These are phyloP conservation scores for Penicillium canescens DNA, from an alignment of 495 filamentous ascomycete genomes.

Conservation along the genomic window DNA sequence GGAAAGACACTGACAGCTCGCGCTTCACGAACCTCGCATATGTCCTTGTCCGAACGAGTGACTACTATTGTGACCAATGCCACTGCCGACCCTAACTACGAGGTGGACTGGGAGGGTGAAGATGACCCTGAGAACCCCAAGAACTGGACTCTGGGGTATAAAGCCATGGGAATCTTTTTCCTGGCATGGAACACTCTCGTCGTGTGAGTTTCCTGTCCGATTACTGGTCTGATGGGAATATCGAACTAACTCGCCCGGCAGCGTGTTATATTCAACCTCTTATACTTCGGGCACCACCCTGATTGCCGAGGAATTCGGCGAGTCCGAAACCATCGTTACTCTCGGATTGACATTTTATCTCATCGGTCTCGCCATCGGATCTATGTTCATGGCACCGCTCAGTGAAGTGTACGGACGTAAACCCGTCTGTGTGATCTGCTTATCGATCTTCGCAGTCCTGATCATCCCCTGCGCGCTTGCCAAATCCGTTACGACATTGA, in stretches of 20 bases:
- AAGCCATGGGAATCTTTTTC: slow-evolving; percentile 57
- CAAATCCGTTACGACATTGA: slow-evolving; percentile 59
- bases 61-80: slow-evolving; percentile 60
- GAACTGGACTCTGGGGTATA: slow-evolving; percentile 74
- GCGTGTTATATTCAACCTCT: slow-evolving; percentile 81
- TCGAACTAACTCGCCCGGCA: slow-evolving; percentile 14
- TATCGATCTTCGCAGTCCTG: slow-evolving; percentile 63
- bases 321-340: slow-evolving; percentile 60
- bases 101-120: slow-evolving; percentile 70
- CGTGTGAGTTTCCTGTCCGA: slow-evolving; percentile 45
- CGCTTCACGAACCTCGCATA: slow-evolving; percentile 20
- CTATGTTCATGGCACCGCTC: slow-evolving; percentile 72
- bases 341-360: slow-evolving; percentile 78
- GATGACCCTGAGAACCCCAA: slow-evolving; percentile 68
- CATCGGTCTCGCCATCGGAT: slow-evolving; percentile 66
- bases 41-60: slow-evolving; percentile 34
- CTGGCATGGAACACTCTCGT: slow-evolving; percentile 74
- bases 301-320: slow-evolving; percentile 65
- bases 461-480: slow-evolving; percentile 73
- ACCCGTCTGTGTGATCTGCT: slow-evolving; percentile 65
- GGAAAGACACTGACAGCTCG: slow-evolving; percentile 28
- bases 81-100: slow-evolving; percentile 65
- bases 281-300: slow-evolving; percentile 71
- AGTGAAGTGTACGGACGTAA: slow-evolving; percentile 79
- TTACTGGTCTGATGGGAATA: not conserved